Evolutionary conservation across 192 early-diverging fungal genomes (phyloP).

Genomic region (Oehlia diaphana): DNA sequence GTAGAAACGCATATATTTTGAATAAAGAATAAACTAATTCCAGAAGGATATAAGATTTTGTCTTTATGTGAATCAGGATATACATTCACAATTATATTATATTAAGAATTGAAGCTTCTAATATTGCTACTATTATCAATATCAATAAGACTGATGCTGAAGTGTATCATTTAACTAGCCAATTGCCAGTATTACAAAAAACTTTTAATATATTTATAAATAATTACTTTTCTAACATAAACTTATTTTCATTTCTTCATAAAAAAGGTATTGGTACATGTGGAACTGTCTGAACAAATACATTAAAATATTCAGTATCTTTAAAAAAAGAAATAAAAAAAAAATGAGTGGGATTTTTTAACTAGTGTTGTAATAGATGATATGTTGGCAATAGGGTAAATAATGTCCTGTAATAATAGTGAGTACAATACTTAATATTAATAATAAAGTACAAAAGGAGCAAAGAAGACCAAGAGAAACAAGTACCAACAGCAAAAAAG

Average conservation of each 20-base stretch:
- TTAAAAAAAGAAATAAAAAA: conserved; percentile 14
- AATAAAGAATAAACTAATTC: conserved; percentile 30
- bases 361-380: conserved; percentile 14
- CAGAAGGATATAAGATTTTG: conserved; percentile 36
- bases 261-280: conserved; percentile 27
- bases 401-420: conserved; percentile 31
- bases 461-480: conserved; percentile 19
- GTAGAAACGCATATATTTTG: too few relatives aligned
- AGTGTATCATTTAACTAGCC: conserved; percentile 26
- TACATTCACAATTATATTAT: conserved; percentile 24
- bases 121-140: background rate
- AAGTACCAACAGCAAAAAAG: conserved; percentile 24
- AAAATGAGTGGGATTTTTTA: conserved; percentile 15
- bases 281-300: conserved; percentile 22
- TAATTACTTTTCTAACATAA: conserved; percentile 36
- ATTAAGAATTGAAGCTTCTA: conserved; percentile 12
- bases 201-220: conserved; percentile 35
- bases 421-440: conserved; percentile 28
- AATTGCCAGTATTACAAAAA: background rate
- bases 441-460: background rate
- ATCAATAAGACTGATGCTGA: background rate
- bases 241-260: conserved; percentile 25
- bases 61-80: conserved; percentile 29
- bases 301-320: background rate
- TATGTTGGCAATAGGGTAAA: conserved; percentile 23